Evolutionary conservation across 306 rosid genomes (phyloP).

Genomic region (Betula pendula): DNA sequence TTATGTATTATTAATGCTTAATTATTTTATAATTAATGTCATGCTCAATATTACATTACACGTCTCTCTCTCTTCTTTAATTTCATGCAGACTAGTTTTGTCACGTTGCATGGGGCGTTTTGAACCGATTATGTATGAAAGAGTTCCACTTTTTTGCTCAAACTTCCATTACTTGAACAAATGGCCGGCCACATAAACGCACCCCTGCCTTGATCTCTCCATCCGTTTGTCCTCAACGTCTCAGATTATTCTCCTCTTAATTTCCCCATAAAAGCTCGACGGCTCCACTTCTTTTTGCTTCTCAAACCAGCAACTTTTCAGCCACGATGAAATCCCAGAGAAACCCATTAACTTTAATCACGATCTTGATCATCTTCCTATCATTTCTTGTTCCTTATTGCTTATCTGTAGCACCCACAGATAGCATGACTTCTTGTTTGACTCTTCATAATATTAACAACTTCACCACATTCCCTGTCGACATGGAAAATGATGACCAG

Average conservation of each 20-base stretch:
- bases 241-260: slow-evolving; percentile 34
- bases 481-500: slow-evolving; percentile 24
- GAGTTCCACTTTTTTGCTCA: slow-evolving; percentile 28
- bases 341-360: slow-evolving; percentile 16
- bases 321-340: slow-evolving; percentile 18
- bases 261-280: slow-evolving; percentile 22
- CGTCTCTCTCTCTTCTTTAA: background rate
- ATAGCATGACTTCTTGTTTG: slow-evolving; percentile 49
- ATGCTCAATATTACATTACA: background rate
- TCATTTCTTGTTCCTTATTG: slow-evolving; percentile 23
- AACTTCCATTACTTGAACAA: slow-evolving; percentile 25
- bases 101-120: slow-evolving; percentile 11
- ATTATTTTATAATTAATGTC: background rate
- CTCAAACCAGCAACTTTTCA: slow-evolving; percentile 35
- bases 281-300: slow-evolving; percentile 20
- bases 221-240: slow-evolving; percentile 39
- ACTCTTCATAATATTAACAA: slow-evolving; percentile 46
- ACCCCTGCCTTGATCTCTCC: slow-evolving; percentile 30
- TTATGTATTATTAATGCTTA: background rate
- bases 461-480: slow-evolving; percentile 53
- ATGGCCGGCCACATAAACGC: slow-evolving; percentile 48
- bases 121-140: slow-evolving; percentile 16
- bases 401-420: slow-evolving; percentile 26
- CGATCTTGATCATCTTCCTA: slow-evolving; percentile 20
- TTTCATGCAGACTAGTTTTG: slow-evolving; percentile 10